Percentiles rank a stretch among this genome's conserved stretches.
These are phyloP conservation scores for Oemleria cerasiformis DNA, from an alignment of 306 rosid species.

Conservation along the genomic window DNA sequence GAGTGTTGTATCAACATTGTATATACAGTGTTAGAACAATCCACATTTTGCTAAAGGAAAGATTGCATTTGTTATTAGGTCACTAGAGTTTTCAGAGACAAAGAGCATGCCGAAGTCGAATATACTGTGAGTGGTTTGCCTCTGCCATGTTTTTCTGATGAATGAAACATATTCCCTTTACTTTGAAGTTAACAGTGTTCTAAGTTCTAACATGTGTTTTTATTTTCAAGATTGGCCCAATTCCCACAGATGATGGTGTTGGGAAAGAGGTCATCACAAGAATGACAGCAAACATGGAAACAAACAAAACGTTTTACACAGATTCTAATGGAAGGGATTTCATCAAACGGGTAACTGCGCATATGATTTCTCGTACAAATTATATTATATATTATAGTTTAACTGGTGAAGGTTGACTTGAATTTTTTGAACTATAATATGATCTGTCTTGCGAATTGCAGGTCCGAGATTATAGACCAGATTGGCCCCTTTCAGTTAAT, in stretches of 20 bases:
- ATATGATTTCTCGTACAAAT: not conserved
- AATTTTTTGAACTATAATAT: not conserved
- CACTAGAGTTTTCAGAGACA: slow-evolving; percentile 71
- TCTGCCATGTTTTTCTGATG: not conserved
- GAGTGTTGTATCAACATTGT: not conserved
- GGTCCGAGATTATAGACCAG: slow-evolving; percentile 75
- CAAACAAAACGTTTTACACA: slow-evolving; percentile 70
- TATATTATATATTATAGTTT: not conserved
- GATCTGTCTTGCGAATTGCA: slow-evolving; percentile 27
- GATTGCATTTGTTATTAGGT: slow-evolving; percentile 43
- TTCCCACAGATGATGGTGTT: slow-evolving; percentile 67
- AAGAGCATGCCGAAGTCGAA: slow-evolving; percentile 89
- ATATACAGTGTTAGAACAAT: not conserved
- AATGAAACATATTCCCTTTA: not conserved
- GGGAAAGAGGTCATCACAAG: slow-evolving; percentile 85
- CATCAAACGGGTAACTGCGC: slow-evolving; percentile 64
- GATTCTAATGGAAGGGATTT: slow-evolving; percentile 94
- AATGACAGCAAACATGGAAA: slow-evolving; percentile 72
- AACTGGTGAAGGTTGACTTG: not conserved
- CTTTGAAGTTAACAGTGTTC: not conserved
- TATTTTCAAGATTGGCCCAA: slow-evolving; percentile 78
- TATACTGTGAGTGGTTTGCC: slow-evolving; percentile 64
- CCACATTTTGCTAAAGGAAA: slow-evolving; percentile 7
- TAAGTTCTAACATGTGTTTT: slow-evolving; percentile 30
- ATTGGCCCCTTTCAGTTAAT: slow-evolving; percentile 73